Base-by-base conservation (phyloP, 495 filamentous ascomycete species). In the Aspergillus steynii region DNA sequence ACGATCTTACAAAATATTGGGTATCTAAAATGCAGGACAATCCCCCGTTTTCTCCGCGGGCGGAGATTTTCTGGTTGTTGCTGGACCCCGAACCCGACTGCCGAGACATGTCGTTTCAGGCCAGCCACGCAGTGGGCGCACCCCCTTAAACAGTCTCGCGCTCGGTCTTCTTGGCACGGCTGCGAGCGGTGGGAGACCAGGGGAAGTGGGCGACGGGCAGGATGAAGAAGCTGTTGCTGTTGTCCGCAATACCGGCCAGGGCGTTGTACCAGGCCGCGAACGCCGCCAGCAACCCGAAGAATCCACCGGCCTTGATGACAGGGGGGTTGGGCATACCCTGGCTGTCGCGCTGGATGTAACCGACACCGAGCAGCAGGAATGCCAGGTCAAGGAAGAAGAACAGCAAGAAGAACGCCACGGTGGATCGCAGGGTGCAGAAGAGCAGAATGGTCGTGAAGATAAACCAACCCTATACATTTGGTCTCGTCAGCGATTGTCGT, bases 191-290 rank as follows among this genome's bases (percentile, higher is more conserved):
- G 68, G 91, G 89, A 37, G 90, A 93, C 95, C 95, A 97, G 46
- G 94, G 95, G 86, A 99, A 97, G 85, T 97, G 95, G 64, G 87
- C 85, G 66, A 97, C 95, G 56, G 93, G 93, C 65, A 96, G 82
- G 71, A 95, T 83, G 85, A 99, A 97, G 90, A 98, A 98, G 75
- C 91, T 94, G 84, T 90, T 92, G 79, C 80, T 84, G 60, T 74
- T 81, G 69, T 98, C 95, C 61, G 89, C 90, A 67, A 98, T 88
- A 92, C 95, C 94, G 51, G 93, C 95, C 61, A 97, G 82, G 34
- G 95, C 94, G 72, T 97, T 96, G 78, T 97, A 97, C 95, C 94
- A 97, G 6, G 93, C 93, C 54, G 92, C 69, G 76, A 99, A 97
- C 2, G 93, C 93, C 15, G 93, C 88, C 26, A 97, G 64, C 67